A percentile compares a stretch with the other conserved stretches of the same genome.
These are phyloP conservation scores for Heliosperma pusillum DNA, from an alignment of 148 eudicot species.

Conservation along the genomic window DNA sequence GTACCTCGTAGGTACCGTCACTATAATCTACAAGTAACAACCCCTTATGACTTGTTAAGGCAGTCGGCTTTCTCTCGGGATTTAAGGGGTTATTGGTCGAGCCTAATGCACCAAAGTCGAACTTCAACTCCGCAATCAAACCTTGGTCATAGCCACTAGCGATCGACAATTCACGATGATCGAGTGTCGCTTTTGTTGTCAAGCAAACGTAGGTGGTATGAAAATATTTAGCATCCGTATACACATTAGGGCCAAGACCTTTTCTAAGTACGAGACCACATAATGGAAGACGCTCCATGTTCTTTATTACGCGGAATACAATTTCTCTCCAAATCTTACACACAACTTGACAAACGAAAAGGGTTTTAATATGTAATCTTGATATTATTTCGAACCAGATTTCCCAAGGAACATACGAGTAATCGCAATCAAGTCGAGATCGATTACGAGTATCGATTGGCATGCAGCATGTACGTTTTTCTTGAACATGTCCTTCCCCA, in stretches of 20 bases:
- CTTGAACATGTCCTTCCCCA: not conserved
- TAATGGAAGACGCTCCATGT: not conserved
- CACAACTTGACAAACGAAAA: not conserved
- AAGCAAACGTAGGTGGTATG: not conserved
- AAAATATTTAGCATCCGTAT: no score
- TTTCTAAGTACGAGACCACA: not conserved
- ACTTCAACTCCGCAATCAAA: not conserved
- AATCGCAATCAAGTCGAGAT: not conserved
- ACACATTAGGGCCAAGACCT: not conserved
- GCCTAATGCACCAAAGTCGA: not conserved
- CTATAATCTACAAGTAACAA: not conserved
- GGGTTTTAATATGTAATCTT: not conserved
- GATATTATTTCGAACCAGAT: not conserved
- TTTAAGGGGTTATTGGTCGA: not conserved
- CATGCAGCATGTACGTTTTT: not conserved
- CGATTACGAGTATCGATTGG: not conserved
- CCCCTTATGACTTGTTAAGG: not conserved
- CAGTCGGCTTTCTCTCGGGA: not conserved
- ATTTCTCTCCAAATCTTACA: not conserved
- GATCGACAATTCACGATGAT: not conserved
- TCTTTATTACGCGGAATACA: not conserved
- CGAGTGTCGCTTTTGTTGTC: not conserved
- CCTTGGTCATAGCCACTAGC: constrained; percentile 1
- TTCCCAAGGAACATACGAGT: not conserved
- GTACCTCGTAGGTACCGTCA: not conserved